These are phyloP conservation scores for Stygiomarasmius scandens DNA, from an alignment of 1,284 basidiomycete species.

Conservation along the genomic window DNA sequence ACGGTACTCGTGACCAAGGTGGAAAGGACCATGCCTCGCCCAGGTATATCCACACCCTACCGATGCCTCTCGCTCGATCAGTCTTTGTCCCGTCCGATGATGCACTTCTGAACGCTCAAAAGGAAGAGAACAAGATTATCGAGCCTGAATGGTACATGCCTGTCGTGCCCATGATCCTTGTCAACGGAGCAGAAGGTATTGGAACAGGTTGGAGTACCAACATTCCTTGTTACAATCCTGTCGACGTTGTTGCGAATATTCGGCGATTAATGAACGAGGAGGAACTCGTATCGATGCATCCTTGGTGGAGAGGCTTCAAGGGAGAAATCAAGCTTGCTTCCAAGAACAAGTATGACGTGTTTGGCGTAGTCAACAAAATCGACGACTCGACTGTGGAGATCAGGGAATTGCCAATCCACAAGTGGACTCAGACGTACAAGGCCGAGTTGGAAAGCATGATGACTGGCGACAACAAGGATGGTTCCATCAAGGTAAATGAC, in stretches of 20 bases:
- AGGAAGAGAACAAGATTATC: slow-evolving; percentile 87
- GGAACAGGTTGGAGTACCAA: slow-evolving; percentile 98
- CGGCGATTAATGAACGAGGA: slow-evolving; percentile 87
- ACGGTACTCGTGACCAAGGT: slow-evolving; percentile 89
- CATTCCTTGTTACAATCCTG: slow-evolving; percentile 93
- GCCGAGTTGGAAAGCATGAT: slow-evolving; percentile 84
- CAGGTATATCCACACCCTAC: slow-evolving; percentile 94
- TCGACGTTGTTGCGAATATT: slow-evolving; percentile 88
- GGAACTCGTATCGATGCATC: slow-evolving; percentile 84
- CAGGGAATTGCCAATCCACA: slow-evolving; percentile 93
- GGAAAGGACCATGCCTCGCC: slow-evolving; percentile 96
- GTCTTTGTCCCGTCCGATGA: slow-evolving; percentile 90
- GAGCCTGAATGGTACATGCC: slow-evolving; percentile 98
- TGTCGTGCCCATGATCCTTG: slow-evolving; percentile 83
- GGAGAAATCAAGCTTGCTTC: slow-evolving; percentile 83
- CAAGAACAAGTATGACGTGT: slow-evolving; percentile 88
- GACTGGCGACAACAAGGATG: slow-evolving; percentile 65
- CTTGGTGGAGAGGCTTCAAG: slow-evolving; percentile 97
- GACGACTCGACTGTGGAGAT: slow-evolving; percentile 92
- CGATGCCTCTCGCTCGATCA: slow-evolving; percentile 76
- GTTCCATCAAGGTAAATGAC: slow-evolving; percentile 60
- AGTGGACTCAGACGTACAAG: slow-evolving; percentile 95
- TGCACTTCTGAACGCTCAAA: slow-evolving; percentile 79
- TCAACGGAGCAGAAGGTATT: slow-evolving; percentile 98
- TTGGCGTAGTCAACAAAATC: slow-evolving; percentile 77